phyloP scores from a whole-genome alignment of 176 grass and related monocot species.

The Carex cristatella region DNA sequence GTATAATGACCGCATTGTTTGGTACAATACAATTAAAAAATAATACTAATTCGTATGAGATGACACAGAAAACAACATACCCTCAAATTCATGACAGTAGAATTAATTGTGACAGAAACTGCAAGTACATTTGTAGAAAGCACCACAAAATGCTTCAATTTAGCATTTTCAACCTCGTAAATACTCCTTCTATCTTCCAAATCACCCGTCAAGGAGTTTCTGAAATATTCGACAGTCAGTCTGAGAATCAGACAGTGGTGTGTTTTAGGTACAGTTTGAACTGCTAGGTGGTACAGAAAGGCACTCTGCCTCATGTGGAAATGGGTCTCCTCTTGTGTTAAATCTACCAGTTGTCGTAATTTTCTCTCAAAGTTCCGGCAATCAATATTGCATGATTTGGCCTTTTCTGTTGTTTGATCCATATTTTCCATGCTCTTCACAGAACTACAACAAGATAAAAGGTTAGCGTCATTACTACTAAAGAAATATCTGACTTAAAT shows the following conservation, averaged over 20 bases:
- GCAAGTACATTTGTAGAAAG: constrained; percentile 71
- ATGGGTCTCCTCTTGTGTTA: constrained; percentile 83
- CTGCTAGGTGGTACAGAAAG: constrained; percentile 66
- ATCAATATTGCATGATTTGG: constrained; percentile 52
- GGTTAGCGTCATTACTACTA: background rate
- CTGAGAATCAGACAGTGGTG: constrained; percentile 80
- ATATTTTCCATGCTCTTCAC: constrained; percentile 63
- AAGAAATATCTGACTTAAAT: background rate
- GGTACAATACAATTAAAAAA: background rate
- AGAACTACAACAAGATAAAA: constrained; percentile 46
- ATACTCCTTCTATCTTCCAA: constrained; percentile 13
- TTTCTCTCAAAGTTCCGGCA: constrained; percentile 78
- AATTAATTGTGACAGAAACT: constrained; percentile 70
- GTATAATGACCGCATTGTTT: background rate
- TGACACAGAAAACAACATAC: constrained; percentile 27
- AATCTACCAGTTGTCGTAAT: constrained; percentile 67
- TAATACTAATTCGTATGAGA: background rate
- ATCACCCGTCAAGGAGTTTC: constrained; percentile 10
- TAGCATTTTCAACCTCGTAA: constrained; percentile 35
- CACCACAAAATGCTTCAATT: constrained; percentile 46
- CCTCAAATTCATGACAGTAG: constrained; percentile 58
- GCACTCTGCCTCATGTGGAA: constrained; percentile 85
- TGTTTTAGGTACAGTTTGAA: constrained; percentile 68
- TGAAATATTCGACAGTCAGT: constrained; percentile 89
- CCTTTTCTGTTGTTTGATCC: constrained; percentile 46